phyloP scores from a whole-genome alignment of 352 stramenopile species.

The Phytopythium boreale region DNA sequence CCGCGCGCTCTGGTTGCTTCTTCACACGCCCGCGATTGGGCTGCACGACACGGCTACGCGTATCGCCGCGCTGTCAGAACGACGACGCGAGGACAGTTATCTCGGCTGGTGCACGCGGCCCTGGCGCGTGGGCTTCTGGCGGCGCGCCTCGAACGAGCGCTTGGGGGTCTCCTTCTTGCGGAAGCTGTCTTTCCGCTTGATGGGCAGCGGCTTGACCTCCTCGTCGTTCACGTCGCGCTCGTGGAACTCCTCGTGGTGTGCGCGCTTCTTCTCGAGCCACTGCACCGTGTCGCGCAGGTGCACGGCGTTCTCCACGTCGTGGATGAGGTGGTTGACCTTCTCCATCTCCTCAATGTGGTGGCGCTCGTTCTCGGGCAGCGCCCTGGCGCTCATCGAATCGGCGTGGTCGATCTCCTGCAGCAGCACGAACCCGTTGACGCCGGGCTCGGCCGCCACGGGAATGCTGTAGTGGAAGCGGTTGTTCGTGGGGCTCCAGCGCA shows the following conservation, averaged over 20 bases:
- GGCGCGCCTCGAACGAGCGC: slow-evolving; percentile 32
- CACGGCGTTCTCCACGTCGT: slow-evolving; percentile 65
- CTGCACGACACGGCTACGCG: neutral
- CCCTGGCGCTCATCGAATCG: slow-evolving; percentile 35
- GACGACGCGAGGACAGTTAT: slow-evolving; percentile 16
- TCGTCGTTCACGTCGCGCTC: slow-evolving; percentile 49
- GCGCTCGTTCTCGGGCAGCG: slow-evolving; percentile 49
- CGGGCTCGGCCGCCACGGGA: slow-evolving; percentile 57
- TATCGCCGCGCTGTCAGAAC: neutral
- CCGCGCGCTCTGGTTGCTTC: neutral
- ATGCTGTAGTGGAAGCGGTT: slow-evolving; percentile 81
- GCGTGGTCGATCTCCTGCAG: slow-evolving; percentile 65
- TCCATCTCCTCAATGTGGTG: slow-evolving; percentile 74
- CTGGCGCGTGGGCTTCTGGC: slow-evolving; percentile 53
- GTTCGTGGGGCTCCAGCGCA: slow-evolving; percentile 67
- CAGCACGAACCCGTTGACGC: slow-evolving; percentile 60
- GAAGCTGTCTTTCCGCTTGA: slow-evolving; percentile 50
- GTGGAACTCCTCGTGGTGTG: slow-evolving; percentile 64
- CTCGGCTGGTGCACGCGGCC: slow-evolving; percentile 70
- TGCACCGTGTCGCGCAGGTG: slow-evolving; percentile 59
- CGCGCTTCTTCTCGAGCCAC: slow-evolving; percentile 50
- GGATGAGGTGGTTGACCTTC: slow-evolving; percentile 65
- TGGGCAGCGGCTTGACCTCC: slow-evolving; percentile 34
- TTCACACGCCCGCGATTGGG: neutral
- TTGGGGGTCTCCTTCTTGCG: slow-evolving; percentile 40